Percentiles rank a stretch among this genome's conserved stretches.
These are phyloP conservation scores for Rhizopus stolonifer DNA, from an alignment of 371 early-diverging fungal genomes.

Conservation along the genomic window DNA sequence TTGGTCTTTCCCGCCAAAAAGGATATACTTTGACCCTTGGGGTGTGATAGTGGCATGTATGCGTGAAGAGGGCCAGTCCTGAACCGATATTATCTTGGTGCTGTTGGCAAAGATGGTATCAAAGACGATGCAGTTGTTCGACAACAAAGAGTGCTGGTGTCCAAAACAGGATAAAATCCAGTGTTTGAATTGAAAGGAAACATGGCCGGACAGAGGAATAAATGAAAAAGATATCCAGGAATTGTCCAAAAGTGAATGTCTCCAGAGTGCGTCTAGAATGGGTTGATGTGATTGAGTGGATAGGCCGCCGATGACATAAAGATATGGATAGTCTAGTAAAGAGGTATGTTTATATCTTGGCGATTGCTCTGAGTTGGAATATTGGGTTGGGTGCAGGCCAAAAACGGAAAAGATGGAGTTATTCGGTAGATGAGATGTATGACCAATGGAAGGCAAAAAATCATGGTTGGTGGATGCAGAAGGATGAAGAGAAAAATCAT, in stretches of 20 bases:
- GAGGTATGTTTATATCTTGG: slow-evolving; percentile 21
- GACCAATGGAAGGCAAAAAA: slow-evolving; percentile 7
- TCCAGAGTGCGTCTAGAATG: slow-evolving; percentile 9
- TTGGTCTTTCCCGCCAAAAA: slow-evolving; percentile 21
- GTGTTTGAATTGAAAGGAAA: slow-evolving; percentile 14
- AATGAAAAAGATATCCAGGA: neutral
- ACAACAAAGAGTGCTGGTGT: neutral
- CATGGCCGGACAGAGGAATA: slow-evolving; percentile 15
- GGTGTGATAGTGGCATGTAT: slow-evolving; percentile 17
- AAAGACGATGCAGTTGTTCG: slow-evolving; percentile 11
- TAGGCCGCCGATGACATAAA: slow-evolving; percentile 14
- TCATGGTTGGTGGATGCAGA: neutral
- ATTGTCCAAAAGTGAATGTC: slow-evolving; percentile 1
- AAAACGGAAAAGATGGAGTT: slow-evolving; percentile 13
- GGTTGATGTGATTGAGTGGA: neutral
- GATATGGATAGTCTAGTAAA: neutral
- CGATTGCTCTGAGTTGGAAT: neutral
- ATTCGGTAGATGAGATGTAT: slow-evolving; percentile 14
- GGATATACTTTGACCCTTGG: slow-evolving; percentile 1
- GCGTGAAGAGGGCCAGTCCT: slow-evolving; percentile 16
- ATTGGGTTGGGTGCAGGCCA: slow-evolving; percentile 5
- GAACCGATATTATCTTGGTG: neutral
- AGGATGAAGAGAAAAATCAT: slow-evolving; percentile 8
- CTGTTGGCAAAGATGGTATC: slow-evolving; percentile 3
- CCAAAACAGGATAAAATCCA: slow-evolving; percentile 34